Evolutionary conservation across 352 stramenopile genomes (phyloP).

Genomic region (Thalassiosira hispida): DNA sequence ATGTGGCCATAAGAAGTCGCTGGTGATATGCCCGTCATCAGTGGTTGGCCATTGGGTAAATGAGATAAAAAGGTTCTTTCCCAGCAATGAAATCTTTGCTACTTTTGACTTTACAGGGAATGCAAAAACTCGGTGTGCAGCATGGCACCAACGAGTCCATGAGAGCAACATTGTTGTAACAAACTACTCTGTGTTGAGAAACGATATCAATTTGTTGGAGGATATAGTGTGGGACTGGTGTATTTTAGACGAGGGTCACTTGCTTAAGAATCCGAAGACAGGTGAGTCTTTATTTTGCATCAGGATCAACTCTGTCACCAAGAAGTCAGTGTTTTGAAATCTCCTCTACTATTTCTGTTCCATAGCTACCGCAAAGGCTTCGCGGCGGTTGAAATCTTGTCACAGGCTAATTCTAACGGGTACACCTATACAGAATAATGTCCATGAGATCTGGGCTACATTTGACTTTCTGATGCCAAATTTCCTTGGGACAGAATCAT

Average conservation of each 20-base stretch:
- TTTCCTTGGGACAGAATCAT: constrained; percentile 88
- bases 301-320: neutral
- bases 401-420: constrained; percentile 93
- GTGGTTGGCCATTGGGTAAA: constrained; percentile 94
- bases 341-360: constrained; percentile 2
- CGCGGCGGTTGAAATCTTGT: constrained; percentile 84
- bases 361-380: constrained; percentile 86
- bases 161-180: constrained; percentile 81
- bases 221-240: constrained; percentile 86
- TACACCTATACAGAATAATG: constrained; percentile 97
- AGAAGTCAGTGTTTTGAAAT: constrained; percentile 5
- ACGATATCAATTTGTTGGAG: constrained; percentile 85
- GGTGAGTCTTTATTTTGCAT: constrained; percentile 35
- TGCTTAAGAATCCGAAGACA: constrained; percentile 95
- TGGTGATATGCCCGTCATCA: constrained; percentile 94
- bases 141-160: constrained; percentile 53
- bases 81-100: constrained; percentile 68
- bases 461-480: constrained; percentile 98
- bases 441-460: constrained; percentile 95
- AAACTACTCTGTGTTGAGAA: constrained; percentile 90
- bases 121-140: constrained; percentile 67
- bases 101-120: constrained; percentile 87
- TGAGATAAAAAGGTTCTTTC: constrained; percentile 90
- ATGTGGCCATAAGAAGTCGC: constrained; percentile 51
- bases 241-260: constrained; percentile 97